Percentiles rank a stretch among this genome's conserved stretches.
phyloP scores from a whole-genome alignment of 228 moss, liverwort and hornwort species.

The Sphagnum fallax region DNA sequence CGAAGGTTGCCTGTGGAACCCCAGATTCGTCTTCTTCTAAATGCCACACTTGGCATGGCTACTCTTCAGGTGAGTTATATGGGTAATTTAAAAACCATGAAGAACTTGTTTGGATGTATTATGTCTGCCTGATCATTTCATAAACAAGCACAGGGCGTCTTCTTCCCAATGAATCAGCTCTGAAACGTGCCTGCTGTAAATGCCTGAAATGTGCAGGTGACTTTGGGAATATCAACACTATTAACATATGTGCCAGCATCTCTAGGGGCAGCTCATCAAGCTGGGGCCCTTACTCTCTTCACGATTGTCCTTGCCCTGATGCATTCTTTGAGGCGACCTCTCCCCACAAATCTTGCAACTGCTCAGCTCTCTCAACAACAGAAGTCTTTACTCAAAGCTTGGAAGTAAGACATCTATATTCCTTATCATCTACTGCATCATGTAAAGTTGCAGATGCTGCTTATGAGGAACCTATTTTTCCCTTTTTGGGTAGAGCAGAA shows the following conservation, averaged over 20 bases:
- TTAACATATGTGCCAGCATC: conserved; percentile 89
- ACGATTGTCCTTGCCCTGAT: conserved; percentile 74
- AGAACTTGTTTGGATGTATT: background rate
- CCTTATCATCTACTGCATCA: too few relatives aligned
- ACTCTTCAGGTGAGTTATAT: conserved; percentile 52
- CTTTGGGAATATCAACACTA: conserved; percentile 81
- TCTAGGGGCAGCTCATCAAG: conserved; percentile 91
- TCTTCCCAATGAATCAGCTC: too few relatives aligned
- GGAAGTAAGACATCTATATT: conserved; percentile 1
- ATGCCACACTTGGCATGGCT: conserved; percentile 81
- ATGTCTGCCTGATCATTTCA: background rate
- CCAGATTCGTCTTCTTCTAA: conserved; percentile 45
- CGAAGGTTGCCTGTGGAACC: conserved; percentile 63
- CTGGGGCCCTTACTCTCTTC: conserved; percentile 91
- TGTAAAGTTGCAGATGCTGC: too few relatives aligned
- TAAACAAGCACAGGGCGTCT: too few relatives aligned
- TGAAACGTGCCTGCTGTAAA: too few relatives aligned
- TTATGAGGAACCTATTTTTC: too few relatives aligned
- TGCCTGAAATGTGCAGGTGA: conserved; percentile 46
- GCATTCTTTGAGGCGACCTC: conserved; percentile 73
- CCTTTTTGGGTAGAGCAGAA: too few relatives aligned
- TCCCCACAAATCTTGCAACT: conserved; percentile 42
- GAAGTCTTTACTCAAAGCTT: conserved; percentile 17
- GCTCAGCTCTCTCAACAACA: conserved; percentile 28
- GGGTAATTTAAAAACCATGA: background rate